These are phyloP conservation scores for Pichia sp. DNA, from an alignment of 1,139 yeast genomes.

Conservation along the genomic window DNA sequence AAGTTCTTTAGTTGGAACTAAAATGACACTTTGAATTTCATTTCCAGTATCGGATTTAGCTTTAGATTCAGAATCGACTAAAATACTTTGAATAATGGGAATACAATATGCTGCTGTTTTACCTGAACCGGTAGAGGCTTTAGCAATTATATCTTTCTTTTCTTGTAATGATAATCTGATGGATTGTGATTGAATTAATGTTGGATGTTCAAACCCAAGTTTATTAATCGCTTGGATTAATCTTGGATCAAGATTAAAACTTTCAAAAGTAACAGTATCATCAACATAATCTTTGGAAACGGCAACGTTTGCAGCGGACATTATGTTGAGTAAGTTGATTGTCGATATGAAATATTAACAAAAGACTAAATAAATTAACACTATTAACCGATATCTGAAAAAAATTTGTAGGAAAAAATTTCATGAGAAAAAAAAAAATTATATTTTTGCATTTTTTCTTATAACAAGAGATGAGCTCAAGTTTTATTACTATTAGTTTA, in stretches of 20 bases:
- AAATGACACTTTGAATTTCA: slow-evolving; percentile 80
- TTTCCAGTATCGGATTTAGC: slow-evolving; percentile 1
- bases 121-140: slow-evolving; percentile 82
- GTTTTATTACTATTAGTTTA: too few relatives aligned
- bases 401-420: too few relatives aligned
- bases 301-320: slow-evolving; percentile 27
- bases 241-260: slow-evolving; percentile 72
- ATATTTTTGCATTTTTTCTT: too few relatives aligned
- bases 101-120: slow-evolving; percentile 84
- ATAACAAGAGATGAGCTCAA: too few relatives aligned
- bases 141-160: slow-evolving; percentile 76
- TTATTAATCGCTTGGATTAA: slow-evolving; percentile 77
- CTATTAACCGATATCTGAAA: background rate
- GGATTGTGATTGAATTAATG: slow-evolving; percentile 85
- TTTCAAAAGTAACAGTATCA: slow-evolving; percentile 63
- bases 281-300: slow-evolving; percentile 66
- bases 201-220: slow-evolving; percentile 79
- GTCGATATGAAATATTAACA: too few relatives aligned
- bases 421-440: too few relatives aligned
- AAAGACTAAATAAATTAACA: too few relatives aligned
- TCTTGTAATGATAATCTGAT: slow-evolving; percentile 86
- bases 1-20: slow-evolving; percentile 95
- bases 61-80: slow-evolving; percentile 35
- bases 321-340: background rate
- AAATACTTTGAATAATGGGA: slow-evolving; percentile 83